Conservation (phyloP, 306 rosid genomes). For the Benincasa hispida region DNA sequence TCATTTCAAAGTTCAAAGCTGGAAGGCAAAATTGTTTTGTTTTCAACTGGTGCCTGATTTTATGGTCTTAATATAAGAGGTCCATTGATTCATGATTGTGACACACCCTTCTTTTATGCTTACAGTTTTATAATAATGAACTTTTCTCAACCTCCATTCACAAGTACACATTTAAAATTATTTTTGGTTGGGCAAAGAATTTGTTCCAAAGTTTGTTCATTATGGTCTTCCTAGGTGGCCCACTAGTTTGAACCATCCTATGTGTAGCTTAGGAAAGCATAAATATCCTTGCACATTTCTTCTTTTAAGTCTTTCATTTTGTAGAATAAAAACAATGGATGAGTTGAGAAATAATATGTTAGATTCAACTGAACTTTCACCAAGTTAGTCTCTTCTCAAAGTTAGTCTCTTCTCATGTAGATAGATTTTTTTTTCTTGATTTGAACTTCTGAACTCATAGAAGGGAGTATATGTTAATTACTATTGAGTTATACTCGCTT, state of each 20-base stretch:
- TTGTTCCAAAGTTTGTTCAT: neutral
- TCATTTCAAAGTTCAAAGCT: neutral
- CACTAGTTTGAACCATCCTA: slow-evolving; percentile 4
- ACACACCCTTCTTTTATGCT: slow-evolving; percentile 5
- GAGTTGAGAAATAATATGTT: neutral
- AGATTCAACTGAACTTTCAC: neutral
- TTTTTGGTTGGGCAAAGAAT: slow-evolving; percentile 1
- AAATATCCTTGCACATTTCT: neutral
- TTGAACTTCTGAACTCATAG: too few relatives aligned
- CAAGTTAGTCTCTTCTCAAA: too few relatives aligned
- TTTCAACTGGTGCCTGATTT: neutral
- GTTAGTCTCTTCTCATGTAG: too few relatives aligned
- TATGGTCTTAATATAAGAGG: neutral
- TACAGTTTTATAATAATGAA: neutral
- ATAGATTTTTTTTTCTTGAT: too few relatives aligned
- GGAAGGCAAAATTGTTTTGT: neutral
- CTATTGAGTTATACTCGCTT: too few relatives aligned
- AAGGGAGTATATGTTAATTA: too few relatives aligned
- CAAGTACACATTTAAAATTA: neutral
- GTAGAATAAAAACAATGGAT: neutral
- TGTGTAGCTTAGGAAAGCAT: neutral
- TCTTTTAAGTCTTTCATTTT: neutral
- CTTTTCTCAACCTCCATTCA: neutral
- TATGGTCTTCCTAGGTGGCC: neutral
- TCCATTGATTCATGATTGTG: neutral